These are phyloP conservation scores for Aspergillus japonicus DNA, from an alignment of 2,329 filamentous ascomycete genomes.

Conservation along the genomic window DNA sequence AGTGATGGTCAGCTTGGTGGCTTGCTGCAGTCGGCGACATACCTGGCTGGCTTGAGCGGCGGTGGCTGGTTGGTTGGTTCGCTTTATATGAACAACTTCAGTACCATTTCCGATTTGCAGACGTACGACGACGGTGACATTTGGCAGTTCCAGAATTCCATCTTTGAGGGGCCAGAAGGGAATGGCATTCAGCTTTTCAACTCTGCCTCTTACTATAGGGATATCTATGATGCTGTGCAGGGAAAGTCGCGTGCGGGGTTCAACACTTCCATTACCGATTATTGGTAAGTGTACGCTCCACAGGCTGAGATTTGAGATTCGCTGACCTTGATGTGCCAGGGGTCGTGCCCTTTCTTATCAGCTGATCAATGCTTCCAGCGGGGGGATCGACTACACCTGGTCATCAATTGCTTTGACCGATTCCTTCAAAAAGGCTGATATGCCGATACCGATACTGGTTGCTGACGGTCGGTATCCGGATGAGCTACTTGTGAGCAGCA, in stretches of 20 bases:
- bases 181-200: slow-evolving; percentile 43
- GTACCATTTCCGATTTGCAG: slow-evolving; percentile 50
- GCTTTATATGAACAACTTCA: slow-evolving; percentile 75
- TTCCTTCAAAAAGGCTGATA: slow-evolving; percentile 59
- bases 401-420: slow-evolving; percentile 67
- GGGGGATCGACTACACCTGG: slow-evolving; percentile 74
- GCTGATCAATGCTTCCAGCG: slow-evolving; percentile 70
- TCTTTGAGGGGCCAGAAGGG: slow-evolving; percentile 47
- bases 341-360: slow-evolving; percentile 79
- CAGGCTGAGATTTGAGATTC: not conserved
- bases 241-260: slow-evolving; percentile 65
- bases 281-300: slow-evolving; percentile 56
- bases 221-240: slow-evolving; percentile 58
- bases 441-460: slow-evolving; percentile 70
- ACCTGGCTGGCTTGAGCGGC: slow-evolving; percentile 76
- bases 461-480: slow-evolving; percentile 64
- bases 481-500: slow-evolving; percentile 61
- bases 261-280: slow-evolving; percentile 75
- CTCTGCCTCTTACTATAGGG: slow-evolving; percentile 62
- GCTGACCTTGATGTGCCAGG: slow-evolving; percentile 24
- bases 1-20: slow-evolving; percentile 70
- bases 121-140: slow-evolving; percentile 20
- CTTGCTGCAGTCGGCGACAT: slow-evolving; percentile 76
- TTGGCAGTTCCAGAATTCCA: slow-evolving; percentile 40
- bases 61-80: slow-evolving; percentile 84